A percentile compares a stretch with the other conserved stretches of the same genome.
Evolutionary conservation across 2,329 filamentous ascomycete species (phyloP).

Genomic region (Venturia effusa): DNA sequence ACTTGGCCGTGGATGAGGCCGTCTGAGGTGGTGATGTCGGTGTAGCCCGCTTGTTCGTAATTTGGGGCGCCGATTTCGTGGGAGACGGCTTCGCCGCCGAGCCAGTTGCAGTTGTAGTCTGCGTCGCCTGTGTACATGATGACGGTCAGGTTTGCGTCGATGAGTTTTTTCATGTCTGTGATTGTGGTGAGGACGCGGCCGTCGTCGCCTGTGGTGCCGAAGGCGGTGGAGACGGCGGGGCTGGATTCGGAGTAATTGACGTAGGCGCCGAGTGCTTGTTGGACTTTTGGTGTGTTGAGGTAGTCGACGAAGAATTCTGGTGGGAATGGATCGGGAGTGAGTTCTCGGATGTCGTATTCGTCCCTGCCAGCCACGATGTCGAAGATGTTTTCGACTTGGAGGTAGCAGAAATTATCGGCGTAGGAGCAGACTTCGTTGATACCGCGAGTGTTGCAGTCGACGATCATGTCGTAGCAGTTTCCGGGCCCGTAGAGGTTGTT

Average conservation of each 20-base stretch:
- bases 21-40: conserved; percentile 34
- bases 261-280: conserved; percentile 45
- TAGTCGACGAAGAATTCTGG: conserved; percentile 45
- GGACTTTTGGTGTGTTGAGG: conserved; percentile 42
- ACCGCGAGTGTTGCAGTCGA: conserved; percentile 43
- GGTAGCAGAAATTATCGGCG: conserved; percentile 46
- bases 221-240: conserved; percentile 33
- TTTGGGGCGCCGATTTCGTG: conserved; percentile 30
- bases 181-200: conserved; percentile 33
- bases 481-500: conserved; percentile 50
- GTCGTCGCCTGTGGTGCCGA: conserved; percentile 39
- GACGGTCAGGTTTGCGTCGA: conserved; percentile 31
- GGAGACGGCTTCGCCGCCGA: conserved; percentile 33
- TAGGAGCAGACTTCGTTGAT: conserved; percentile 39
- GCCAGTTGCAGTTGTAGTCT: conserved; percentile 38
- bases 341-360: conserved; percentile 49
- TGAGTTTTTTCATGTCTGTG: conserved; percentile 28
- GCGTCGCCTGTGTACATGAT: conserved; percentile 38
- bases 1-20: conserved; percentile 42
- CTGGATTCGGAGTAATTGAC: conserved; percentile 45
- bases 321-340: conserved; percentile 47
- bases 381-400: conserved; percentile 42
- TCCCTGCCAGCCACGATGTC: conserved; percentile 43
- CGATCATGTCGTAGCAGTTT: conserved; percentile 49
- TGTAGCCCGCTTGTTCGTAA: conserved; percentile 36